Percentiles rank a stretch among this genome's conserved stretches.
Evolutionary conservation across 2,329 filamentous ascomycete genomes (phyloP).

Genomic region (Ophiosphaerella korrae): DNA sequence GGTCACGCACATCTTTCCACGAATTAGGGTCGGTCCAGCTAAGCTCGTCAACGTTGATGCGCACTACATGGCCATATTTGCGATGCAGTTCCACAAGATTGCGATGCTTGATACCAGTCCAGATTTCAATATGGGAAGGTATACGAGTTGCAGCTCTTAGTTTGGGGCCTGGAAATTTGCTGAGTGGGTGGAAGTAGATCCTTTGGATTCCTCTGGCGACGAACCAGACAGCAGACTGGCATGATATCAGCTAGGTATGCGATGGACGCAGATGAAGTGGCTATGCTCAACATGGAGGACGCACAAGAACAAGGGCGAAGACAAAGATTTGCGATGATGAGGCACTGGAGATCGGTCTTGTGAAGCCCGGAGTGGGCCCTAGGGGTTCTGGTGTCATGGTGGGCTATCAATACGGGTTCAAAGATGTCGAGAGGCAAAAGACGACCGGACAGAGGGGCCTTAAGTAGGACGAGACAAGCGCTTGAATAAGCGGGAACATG

Average conservation of each 20-base stretch:
- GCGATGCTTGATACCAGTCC: constrained; percentile 28
- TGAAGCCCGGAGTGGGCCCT: neutral
- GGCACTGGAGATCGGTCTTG: neutral
- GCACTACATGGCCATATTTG: constrained; percentile 50
- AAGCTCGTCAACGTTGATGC: constrained; percentile 48
- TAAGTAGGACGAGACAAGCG: constrained; percentile 1
- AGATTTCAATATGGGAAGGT: constrained; percentile 32
- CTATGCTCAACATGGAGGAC: neutral
- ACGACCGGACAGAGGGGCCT: neutral
- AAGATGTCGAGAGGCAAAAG: neutral
- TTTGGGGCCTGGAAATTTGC: constrained; percentile 52
- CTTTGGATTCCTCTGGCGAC: constrained; percentile 39
- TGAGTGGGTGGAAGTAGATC: constrained; percentile 44
- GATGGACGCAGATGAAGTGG: too few species aligned
- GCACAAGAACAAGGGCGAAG: constrained; percentile 7
- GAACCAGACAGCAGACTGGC: constrained; percentile 18
- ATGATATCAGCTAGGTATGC: constrained; percentile 2
- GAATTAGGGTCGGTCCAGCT: constrained; percentile 47
- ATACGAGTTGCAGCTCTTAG: constrained; percentile 43
- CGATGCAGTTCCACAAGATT: constrained; percentile 40
- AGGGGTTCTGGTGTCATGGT: constrained; percentile 9
- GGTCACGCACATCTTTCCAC: constrained; percentile 33
- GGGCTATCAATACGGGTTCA: neutral
- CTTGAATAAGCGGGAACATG: too few species aligned
- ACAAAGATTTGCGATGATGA: constrained; percentile 8